A percentile compares a stretch with the other conserved stretches of the same genome.
phyloP scores from a whole-genome alignment of 2,329 filamentous ascomycete species.

The Exophiala lecanii-corni region DNA sequence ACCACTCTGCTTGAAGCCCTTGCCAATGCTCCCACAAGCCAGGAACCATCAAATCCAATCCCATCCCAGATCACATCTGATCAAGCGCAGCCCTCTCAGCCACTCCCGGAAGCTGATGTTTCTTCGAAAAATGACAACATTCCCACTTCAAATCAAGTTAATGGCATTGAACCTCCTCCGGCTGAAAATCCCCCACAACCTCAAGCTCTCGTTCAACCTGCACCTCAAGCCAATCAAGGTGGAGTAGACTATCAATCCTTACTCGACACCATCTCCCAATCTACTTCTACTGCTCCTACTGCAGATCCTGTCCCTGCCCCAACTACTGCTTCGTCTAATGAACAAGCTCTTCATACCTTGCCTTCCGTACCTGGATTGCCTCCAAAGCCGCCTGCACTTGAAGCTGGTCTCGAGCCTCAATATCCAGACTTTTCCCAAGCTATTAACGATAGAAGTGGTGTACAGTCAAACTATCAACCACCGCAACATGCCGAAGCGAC shows the following conservation, averaged over 20 bases:
- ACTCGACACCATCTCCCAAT: constrained; percentile 44
- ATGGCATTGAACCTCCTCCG: constrained; percentile 1
- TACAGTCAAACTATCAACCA: not conserved
- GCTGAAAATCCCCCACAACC: constrained; percentile 9
- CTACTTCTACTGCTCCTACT: constrained; percentile 30
- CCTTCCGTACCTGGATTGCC: constrained; percentile 38
- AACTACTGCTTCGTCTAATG: constrained; percentile 28
- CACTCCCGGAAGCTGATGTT: not conserved
- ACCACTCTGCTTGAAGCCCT: constrained; percentile 15
- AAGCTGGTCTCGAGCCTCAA: constrained; percentile 30
- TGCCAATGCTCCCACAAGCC: constrained; percentile 12
- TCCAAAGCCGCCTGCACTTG: constrained; percentile 43
- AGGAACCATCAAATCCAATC: constrained; percentile 12
- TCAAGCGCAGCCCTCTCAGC: constrained; percentile 7
- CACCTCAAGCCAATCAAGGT: constrained; percentile 23
- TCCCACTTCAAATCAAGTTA: constrained; percentile 7
- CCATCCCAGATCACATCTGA: constrained; percentile 5
- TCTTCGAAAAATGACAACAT: constrained; percentile 6
- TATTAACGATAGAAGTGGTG: not conserved
- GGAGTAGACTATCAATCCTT: constrained; percentile 47
- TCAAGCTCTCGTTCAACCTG: constrained; percentile 10
- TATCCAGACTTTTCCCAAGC: constrained; percentile 4
- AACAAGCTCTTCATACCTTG: constrained; percentile 31
- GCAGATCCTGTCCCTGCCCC: constrained; percentile 27
- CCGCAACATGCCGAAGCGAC: constrained; percentile 2